A percentile compares a stretch with the other conserved stretches of the same genome.
Conservation (phyloP, 2,329 filamentous ascomycete genomes). For the Aspergillus quadricinctus region DNA sequence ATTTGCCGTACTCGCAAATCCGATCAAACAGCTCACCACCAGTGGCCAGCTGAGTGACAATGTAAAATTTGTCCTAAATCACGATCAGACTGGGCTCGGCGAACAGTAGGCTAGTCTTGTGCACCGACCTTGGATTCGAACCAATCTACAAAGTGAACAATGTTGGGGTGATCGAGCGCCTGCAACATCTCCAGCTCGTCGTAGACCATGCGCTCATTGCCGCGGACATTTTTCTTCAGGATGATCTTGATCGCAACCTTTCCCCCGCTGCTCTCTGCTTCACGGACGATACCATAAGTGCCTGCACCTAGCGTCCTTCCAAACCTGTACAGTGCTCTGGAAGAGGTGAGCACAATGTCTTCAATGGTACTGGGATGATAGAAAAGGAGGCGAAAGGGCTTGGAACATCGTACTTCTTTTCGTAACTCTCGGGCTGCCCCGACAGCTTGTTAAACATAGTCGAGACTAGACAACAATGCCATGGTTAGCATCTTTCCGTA, state of each 20-base stretch:
- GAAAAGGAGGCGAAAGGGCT: not conserved
- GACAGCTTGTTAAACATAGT: slow-evolving; percentile 94
- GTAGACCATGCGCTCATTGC: slow-evolving; percentile 97
- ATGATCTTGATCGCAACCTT: slow-evolving; percentile 99
- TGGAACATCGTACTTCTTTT: slow-evolving; percentile 72
- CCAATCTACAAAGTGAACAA: slow-evolving; percentile 97
- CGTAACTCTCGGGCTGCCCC: slow-evolving; percentile 95
- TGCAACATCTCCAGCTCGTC: slow-evolving; percentile 95
- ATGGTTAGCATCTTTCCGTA: slow-evolving; percentile 1
- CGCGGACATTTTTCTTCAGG: slow-evolving; percentile 97
- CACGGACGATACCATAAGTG: slow-evolving; percentile 96
- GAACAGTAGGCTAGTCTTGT: not conserved
- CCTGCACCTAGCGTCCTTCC: slow-evolving; percentile 91
- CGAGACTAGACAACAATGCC: slow-evolving; percentile 55
- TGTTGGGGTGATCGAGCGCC: slow-evolving; percentile 85
- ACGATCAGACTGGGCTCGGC: slow-evolving; percentile 7
- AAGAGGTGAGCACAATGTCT: slow-evolving; percentile 9
- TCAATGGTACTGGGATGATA: not conserved
- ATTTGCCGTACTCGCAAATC: slow-evolving; percentile 96
- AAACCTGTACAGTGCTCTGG: slow-evolving; percentile 81
- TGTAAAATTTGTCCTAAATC: slow-evolving; percentile 94
- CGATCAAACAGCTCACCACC: slow-evolving; percentile 96
- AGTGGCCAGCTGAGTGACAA: slow-evolving; percentile 92
- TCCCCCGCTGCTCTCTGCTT: slow-evolving; percentile 75
- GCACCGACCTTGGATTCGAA: slow-evolving; percentile 85